Base-by-base conservation (phyloP, 176 grass and related monocot species). In the Saccharum officinarum region DNA sequence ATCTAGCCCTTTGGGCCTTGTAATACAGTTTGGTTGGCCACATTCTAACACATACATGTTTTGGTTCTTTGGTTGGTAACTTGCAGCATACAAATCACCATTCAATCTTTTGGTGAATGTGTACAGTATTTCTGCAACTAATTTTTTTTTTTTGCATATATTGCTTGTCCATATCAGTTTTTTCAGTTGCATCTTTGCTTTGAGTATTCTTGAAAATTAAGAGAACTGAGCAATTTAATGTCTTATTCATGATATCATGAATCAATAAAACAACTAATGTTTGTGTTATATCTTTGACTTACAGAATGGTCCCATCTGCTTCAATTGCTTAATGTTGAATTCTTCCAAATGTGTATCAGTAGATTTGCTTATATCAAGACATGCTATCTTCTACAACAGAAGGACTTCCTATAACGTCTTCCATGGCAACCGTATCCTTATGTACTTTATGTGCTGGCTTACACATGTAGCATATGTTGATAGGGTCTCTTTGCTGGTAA, bases 371-470 rank as follows among this genome's bases (percentile, higher is more conserved):
- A 90, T 94, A 85, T n/a, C 72, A 78, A 92, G 92, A 80, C 57
- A 75, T 4, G 34, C 12, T 81, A 73, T 90, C 34, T 92, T 94
- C 47, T 92, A 92, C 65, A 92, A 86, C 80, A 92, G 62, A 83
- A 80, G 52, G 33, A 77, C 75, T 73, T 83, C 87, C 68, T 77
- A 72, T 68, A 83, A 81, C 42, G 49, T 88, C 79, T 94, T 94
- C 70, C 82, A 81, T 80, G 46, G 54, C 40, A 80, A 83, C 7
- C 76, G 90, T 94, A 94, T 94, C 92, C 92, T 90, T 89, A 65
- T 22, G 25, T 67, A 57, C 25, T 67, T 71, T 71, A 14, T 25
- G 14, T 80, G 46, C 33, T 41, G 41, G 7, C 30, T 10, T 55
- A 80, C 20, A 62, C 36, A 34, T 38, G 41, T 33, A 73, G 30